These are phyloP conservation scores for Endocarpon pusillum DNA, from an alignment of 495 filamentous ascomycete genomes.

Conservation along the genomic window DNA sequence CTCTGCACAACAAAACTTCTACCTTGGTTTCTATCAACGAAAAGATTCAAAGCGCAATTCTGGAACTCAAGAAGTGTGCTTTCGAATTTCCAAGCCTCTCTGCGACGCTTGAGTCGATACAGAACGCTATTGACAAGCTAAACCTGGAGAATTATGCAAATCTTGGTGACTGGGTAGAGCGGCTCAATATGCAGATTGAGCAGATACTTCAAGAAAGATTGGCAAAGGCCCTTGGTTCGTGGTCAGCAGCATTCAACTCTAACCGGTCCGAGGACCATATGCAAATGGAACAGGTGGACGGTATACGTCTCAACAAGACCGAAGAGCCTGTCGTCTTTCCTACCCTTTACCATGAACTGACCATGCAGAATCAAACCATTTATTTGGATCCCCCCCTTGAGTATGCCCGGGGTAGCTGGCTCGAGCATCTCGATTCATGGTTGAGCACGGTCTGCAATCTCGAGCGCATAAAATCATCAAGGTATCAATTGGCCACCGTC, in stretches of 20 bases:
- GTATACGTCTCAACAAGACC: conserved; percentile 23
- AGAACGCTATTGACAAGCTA: conserved; percentile 80
- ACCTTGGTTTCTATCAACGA: conserved; percentile 61
- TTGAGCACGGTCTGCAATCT: conserved; percentile 82
- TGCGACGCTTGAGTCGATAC: conserved; percentile 63
- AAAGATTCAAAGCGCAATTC: conserved; percentile 65
- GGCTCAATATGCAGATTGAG: conserved; percentile 73
- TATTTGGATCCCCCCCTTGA: conserved; percentile 87
- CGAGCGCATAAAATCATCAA: conserved; percentile 78
- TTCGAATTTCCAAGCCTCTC: conserved; percentile 65
- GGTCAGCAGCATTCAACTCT: conserved; percentile 65
- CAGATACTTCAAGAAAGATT: conserved; percentile 57
- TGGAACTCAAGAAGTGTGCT: conserved; percentile 69
- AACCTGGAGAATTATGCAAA: conserved; percentile 93
- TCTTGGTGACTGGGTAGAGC: conserved; percentile 67
- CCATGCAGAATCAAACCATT: conserved; percentile 92
- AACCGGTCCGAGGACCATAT: conserved; percentile 24
- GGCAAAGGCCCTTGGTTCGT: conserved; percentile 59
- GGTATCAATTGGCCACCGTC: conserved; percentile 75
- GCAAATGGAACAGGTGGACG: conserved; percentile 2
- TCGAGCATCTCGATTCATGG: conserved; percentile 82
- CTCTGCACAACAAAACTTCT: conserved; percentile 71
- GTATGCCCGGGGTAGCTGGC: conserved; percentile 85
- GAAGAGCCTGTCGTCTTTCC: conserved; percentile 35
- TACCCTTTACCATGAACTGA: conserved; percentile 67